Evolutionary conservation across 108 stramenopile species (phyloP).

Genomic region (Nitzschia sp.): DNA sequence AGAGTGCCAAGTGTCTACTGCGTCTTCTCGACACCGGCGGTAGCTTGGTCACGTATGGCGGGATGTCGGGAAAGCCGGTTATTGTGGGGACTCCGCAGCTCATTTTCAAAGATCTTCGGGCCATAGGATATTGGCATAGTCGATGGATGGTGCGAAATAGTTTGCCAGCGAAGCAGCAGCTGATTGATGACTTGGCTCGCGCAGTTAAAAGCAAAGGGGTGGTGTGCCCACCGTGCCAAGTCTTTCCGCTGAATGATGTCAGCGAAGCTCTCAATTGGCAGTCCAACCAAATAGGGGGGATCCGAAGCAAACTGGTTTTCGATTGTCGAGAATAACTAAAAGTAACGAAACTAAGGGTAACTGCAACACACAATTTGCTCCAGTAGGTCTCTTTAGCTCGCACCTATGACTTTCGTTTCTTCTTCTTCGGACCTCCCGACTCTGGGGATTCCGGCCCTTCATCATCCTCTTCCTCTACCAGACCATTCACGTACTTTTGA

Average conservation of each 20-base stretch:
- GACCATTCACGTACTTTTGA: constrained; percentile 49
- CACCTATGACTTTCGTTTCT: constrained; percentile 19
- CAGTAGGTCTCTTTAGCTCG: no score
- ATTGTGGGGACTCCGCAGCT: constrained; percentile 37
- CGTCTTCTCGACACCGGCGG: constrained; percentile 29
- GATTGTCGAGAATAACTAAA: constrained; percentile 13
- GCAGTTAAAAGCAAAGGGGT: constrained; percentile 24
- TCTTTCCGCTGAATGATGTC: constrained; percentile 24
- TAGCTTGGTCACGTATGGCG: constrained; percentile 57
- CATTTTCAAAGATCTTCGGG: constrained; percentile 40
- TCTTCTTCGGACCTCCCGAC: constrained; percentile 17
- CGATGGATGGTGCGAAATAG: constrained; percentile 45
- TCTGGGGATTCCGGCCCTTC: not conserved
- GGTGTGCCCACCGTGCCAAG: constrained; percentile 28
- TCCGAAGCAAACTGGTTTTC: constrained; percentile 30
- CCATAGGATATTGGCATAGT: constrained; percentile 57
- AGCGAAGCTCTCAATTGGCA: constrained; percentile 35
- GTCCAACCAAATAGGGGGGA: not conserved
- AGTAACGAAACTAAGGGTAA: not conserved
- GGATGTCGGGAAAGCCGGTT: constrained; percentile 49
- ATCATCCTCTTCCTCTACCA: constrained; percentile 10
- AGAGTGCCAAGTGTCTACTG: constrained; percentile 25
- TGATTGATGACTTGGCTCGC: constrained; percentile 27
- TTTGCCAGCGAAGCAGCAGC: not conserved
- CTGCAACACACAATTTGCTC: no score